phyloP scores from a whole-genome alignment of 495 filamentous ascomycete species.

The Saxophila tyrrhenica region DNA sequence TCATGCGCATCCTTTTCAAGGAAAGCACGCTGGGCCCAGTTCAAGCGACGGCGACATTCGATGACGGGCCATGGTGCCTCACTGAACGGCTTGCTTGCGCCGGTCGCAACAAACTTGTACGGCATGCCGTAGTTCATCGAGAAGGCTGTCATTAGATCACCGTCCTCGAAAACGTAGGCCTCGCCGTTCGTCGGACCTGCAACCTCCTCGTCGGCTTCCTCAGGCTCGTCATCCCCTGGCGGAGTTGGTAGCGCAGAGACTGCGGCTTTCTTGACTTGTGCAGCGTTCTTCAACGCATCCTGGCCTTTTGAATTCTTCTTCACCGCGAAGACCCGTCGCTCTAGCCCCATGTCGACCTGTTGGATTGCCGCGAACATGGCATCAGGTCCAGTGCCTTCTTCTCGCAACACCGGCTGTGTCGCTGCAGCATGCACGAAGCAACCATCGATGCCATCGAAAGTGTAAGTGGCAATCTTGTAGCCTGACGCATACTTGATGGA shows the following conservation, averaged over 20 bases:
- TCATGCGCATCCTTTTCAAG: slow-evolving; percentile 17
- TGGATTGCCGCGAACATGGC: slow-evolving; percentile 55
- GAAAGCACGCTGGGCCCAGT: slow-evolving; percentile 42
- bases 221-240: not conserved
- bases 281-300: slow-evolving; percentile 2
- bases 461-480: slow-evolving; percentile 28
- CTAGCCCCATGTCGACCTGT: slow-evolving; percentile 43
- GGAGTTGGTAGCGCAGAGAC: not conserved
- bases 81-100: slow-evolving; percentile 50
- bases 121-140: slow-evolving; percentile 51
- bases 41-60: slow-evolving; percentile 47
- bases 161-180: slow-evolving; percentile 6
- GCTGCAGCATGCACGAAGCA: slow-evolving; percentile 53
- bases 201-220: not conserved
- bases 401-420: slow-evolving; percentile 36
- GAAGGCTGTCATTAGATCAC: slow-evolving; percentile 18
- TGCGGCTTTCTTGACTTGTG: slow-evolving; percentile 15
- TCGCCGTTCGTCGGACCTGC: not conserved
- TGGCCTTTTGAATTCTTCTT: slow-evolving; percentile 15
- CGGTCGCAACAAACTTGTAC: slow-evolving; percentile 68
- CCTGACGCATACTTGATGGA: slow-evolving; percentile 25
- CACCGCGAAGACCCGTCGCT: slow-evolving; percentile 37
- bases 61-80: slow-evolving; percentile 48
- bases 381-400: slow-evolving; percentile 44
- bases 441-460: slow-evolving; percentile 36